Evolutionary conservation across 768 basidiomycete genomes (phyloP), one percentile per base, ranked within the genome.

Genomic region (Mrakia gelida): DNA sequence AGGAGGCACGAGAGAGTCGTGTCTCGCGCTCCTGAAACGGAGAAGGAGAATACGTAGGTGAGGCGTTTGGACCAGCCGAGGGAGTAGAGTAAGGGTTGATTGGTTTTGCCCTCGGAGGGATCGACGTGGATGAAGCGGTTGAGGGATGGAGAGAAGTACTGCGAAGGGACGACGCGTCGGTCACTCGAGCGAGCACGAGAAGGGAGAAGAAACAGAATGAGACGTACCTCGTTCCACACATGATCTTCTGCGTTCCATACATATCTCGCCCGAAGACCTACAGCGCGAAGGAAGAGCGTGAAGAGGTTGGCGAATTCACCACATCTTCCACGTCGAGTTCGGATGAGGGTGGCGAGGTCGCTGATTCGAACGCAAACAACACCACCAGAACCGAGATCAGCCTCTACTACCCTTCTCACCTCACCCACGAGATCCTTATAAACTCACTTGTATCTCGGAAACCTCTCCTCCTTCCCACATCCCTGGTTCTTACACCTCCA

Each of bases 121-220:
- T 87, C 86, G 11, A 86, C 81, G 80, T 87, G 86, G 26, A 86
- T 82, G 86, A 86, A 87, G 38, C 85, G 82, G 11, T 81, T 73
- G 10, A 79, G 76, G 30, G 75, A 74, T 16, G 82, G 80, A 4
- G 82, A 83, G 67, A 78, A 82, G 68, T 81, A 81, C 80, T 82
- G 75, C 15, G 41, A 71, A 21, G 59, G 30, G 45, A 38, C 3
- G 34, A 65, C 30, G 34, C 26, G 68, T 28, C n/a, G 34, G n/a
- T 49, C 32, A 23, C 21, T 18, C 21, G 70, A 32, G 18, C 26
- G 32, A n/a, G 15, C n/a, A n/a, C 32, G 45, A 70, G 63, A 59
- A 70, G n/a, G 26, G 30, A 18, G 0, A 65, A 11, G n/a, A 75
- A n/a, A n/a, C n/a, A 23, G 30, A n/a, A 18, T 18, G 45, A 32